phyloP scores from a whole-genome alignment of 495 filamentous ascomycete species.

The Podospora australis region DNA sequence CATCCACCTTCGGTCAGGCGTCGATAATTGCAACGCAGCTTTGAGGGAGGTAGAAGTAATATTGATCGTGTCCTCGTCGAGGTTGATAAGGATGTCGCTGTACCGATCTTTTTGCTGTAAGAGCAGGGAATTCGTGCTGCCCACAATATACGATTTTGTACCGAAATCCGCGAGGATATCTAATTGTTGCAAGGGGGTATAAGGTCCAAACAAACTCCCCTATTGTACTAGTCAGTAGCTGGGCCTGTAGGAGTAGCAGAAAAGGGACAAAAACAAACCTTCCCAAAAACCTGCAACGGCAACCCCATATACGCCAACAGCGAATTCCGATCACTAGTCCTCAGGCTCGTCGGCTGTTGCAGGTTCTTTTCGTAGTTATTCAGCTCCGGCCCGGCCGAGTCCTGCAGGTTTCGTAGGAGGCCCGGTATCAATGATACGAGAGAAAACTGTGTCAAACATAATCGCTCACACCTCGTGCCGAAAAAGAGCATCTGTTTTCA shows the following conservation, averaged over 20 bases:
- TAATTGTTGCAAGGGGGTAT: constrained; percentile 92
- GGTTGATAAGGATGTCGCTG: constrained; percentile 93
- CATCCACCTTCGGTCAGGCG: constrained; percentile 90
- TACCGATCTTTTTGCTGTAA: constrained; percentile 95
- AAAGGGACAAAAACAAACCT: constrained; percentile 45
- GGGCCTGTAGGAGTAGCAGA: too few relatives aligned
- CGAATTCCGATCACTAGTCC: constrained; percentile 86
- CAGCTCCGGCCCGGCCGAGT: constrained; percentile 86
- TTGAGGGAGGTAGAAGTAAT: constrained; percentile 76
- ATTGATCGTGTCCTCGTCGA: constrained; percentile 83
- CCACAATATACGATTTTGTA: constrained; percentile 95
- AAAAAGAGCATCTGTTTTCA: constrained; percentile 88
- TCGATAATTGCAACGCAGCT: constrained; percentile 69
- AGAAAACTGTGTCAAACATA: constrained; percentile 98
- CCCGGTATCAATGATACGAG: constrained; percentile 90
- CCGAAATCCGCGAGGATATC: constrained; percentile 89
- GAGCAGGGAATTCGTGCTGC: constrained; percentile 90
- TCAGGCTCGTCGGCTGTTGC: constrained; percentile 73
- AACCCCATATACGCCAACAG: constrained; percentile 90
- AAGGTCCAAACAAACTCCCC: constrained; percentile 93
- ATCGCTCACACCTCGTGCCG: constrained; percentile 82
- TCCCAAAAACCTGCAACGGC: constrained; percentile 91
- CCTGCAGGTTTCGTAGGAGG: constrained; percentile 75
- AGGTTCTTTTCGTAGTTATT: constrained; percentile 73
- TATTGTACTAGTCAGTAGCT: constrained; percentile 26